Evolutionary conservation across 208 protist genomes (phyloP), one percentile per base, ranked within the genome.

Genomic region (Lotmaria passim): DNA sequence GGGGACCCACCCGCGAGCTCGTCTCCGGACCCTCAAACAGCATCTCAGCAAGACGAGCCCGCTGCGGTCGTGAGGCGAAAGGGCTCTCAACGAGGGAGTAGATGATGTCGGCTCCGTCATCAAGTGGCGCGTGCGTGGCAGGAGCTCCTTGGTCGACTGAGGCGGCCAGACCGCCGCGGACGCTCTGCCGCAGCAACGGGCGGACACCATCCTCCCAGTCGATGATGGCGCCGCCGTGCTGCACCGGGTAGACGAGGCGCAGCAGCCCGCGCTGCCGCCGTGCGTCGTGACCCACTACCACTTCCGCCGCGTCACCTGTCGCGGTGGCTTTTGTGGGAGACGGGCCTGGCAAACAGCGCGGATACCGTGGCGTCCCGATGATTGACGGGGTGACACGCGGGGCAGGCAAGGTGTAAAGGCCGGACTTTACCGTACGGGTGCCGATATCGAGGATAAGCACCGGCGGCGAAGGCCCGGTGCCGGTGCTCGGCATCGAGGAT

Each of bases 11-110:
- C 88, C 98, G 2, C 79, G 43, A 5, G 93, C 74, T 71, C 97
- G 84, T 66, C 89, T 84, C 26, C 90, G 95, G 74, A 3, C 38
- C 55, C 33, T 93, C 87, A 47, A 95, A 81, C 15, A 89, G 62
- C 2, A 77, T 47, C 46, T 93, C 76, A 3, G 82, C 85, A 34
- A 87, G 52, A 23, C 73, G 73, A 15, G 79, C 66, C 0, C 89
- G 78, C 69, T 96, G 87, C n/a, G 43, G 61, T 19, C 79, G 78
- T 11, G 83, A 86, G 12, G 82, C 81, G 30, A 92, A 80, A 11
- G 88, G 84, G 26, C 76, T 62, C 53, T 96, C 91, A 4, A 91
- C 80, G 31, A 82, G 61, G 14, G 82, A 74, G 62, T 82, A 51
- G 24, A 80, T 38, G 17, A 58, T 75, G 3, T 66, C 56, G 19